These are phyloP conservation scores for Diplodia scrobiculata DNA, from an alignment of 2,329 filamentous ascomycete species.

Conservation along the genomic window DNA sequence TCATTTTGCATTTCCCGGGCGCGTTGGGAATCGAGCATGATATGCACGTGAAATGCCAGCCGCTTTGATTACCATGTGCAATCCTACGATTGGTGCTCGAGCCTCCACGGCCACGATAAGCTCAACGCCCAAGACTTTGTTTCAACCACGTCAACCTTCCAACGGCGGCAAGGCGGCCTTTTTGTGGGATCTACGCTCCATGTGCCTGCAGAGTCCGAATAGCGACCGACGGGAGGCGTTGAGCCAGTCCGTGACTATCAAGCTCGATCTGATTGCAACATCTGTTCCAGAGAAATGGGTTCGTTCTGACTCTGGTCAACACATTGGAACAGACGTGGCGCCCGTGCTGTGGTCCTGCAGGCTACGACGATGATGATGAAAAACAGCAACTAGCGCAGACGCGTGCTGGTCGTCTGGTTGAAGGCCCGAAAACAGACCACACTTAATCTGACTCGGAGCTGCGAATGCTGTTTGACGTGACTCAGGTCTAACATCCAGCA, in stretches of 20 bases:
- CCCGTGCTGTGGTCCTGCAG: not conserved
- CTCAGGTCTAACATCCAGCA: not conserved
- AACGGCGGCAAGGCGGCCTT: not conserved
- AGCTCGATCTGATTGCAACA: not conserved
- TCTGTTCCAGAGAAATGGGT: not conserved
- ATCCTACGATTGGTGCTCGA: conserved; percentile 2
- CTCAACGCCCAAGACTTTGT: conserved; percentile 3
- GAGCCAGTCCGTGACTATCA: not conserved
- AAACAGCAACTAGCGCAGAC: conserved; percentile 7
- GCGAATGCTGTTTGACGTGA: not conserved
- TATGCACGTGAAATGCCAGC: conserved; percentile 1
- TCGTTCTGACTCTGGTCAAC: not conserved
- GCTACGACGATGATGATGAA: not conserved
- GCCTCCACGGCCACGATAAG: conserved; percentile 1
- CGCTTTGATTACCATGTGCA: conserved; percentile 1
- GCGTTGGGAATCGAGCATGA: not conserved
- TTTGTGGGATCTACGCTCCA: not conserved
- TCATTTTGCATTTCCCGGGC: not conserved
- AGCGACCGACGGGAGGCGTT: not conserved
- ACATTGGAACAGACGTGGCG: conserved; percentile 3
- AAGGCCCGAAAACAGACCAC: conserved; percentile 17
- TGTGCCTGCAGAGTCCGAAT: not conserved
- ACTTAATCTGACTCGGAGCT: conserved; percentile 8
- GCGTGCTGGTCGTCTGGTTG: conserved; percentile 7
- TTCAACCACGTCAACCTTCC: conserved; percentile 12